Evolutionary conservation across 2,329 filamentous ascomycete genomes (phyloP), one percentile per base, ranked within the genome.

Genomic region (Fusarium globosum): DNA sequence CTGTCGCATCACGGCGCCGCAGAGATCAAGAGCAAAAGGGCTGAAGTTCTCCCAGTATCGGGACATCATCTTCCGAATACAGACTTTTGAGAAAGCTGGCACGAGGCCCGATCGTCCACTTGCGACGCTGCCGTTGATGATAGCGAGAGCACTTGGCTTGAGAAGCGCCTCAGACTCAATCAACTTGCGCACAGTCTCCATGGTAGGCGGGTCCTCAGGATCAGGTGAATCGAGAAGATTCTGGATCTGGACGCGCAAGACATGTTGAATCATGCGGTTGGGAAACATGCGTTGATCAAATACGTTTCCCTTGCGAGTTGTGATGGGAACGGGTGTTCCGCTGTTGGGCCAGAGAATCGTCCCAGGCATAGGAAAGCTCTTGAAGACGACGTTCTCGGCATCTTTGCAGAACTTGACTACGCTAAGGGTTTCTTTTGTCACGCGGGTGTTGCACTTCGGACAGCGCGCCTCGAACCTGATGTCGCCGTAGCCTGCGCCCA

Each of bases 1-100:
- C 78, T 94, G 92, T 1, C 92, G 85, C 73, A 92, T 84, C 6
- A 93, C 89, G 0, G 91, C 92, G 4, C 90, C 89, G 9, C 86
- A 83, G 4, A 94, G 88, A 68, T 94, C 91, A 1, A 94, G 83
- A 0, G 89, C 88, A 69, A 94, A 93, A 0, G 85, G 83, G 4
- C 88, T 88, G n/a, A 83, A 84, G 77, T 94, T 94, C 28, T 89
- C 86, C 90, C 91, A 93, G 77, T 94, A 94, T 5, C 89, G 85
- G 28, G 86, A 87, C 90, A 94, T 92, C 89, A 93, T 92, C 79
- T 89, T 90, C 20, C 91, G 87, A 8, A 90, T 82, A 1, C 86
- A 83, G 10, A 89, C 73, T 11, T 83, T 81, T 30, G 85, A 81
- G 11, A 77, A 71, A 30, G 59, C 36, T 1, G 67, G 46, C 2